Evolutionary conservation across 805 yeast genomes (phyloP).

Genomic region (Candida dajiaensis): DNA sequence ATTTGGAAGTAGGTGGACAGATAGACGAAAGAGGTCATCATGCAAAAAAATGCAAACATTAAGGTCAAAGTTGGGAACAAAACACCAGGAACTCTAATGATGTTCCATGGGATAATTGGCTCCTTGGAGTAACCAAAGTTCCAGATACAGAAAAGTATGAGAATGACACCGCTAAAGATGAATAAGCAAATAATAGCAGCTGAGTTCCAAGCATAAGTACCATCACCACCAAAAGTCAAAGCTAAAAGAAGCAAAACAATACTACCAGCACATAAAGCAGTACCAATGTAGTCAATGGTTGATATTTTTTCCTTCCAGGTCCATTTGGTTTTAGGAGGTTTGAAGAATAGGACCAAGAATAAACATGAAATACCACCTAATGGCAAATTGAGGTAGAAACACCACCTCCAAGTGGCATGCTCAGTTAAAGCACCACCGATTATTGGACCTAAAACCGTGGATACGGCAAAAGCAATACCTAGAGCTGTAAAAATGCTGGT

Average conservation of each 20-base stretch:
- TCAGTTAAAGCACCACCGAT: conserved; percentile 63
- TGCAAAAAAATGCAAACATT: conserved; percentile 1
- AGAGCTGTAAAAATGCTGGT: conserved; percentile 16
- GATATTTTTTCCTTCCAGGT: conserved; percentile 30
- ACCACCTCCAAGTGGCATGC: conserved; percentile 66
- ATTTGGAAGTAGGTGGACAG: conserved; percentile 39
- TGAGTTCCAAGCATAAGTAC: conserved; percentile 42
- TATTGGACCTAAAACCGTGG: conserved; percentile 56
- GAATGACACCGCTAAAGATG: conserved; percentile 37
- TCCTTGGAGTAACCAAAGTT: not conserved
- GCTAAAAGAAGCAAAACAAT: conserved; percentile 40
- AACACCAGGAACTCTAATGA: not conserved
- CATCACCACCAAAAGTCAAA: conserved; percentile 46
- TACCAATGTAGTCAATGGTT: conserved; percentile 45
- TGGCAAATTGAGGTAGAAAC: conserved; percentile 56
- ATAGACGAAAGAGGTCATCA: conserved; percentile 15
- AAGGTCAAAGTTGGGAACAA: not conserved
- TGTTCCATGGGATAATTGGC: not conserved
- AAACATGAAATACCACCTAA: conserved; percentile 44
- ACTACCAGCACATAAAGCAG: conserved; percentile 34
- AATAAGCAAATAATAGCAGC: conserved; percentile 43
- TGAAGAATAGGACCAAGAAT: conserved; percentile 25
- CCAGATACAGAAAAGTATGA: conserved; percentile 25
- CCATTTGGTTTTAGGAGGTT: conserved; percentile 39
- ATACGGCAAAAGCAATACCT: conserved; percentile 35